These are phyloP conservation scores for Aristolochia contorta DNA, from an alignment of 164 flowering plant species.

Conservation along the genomic window DNA sequence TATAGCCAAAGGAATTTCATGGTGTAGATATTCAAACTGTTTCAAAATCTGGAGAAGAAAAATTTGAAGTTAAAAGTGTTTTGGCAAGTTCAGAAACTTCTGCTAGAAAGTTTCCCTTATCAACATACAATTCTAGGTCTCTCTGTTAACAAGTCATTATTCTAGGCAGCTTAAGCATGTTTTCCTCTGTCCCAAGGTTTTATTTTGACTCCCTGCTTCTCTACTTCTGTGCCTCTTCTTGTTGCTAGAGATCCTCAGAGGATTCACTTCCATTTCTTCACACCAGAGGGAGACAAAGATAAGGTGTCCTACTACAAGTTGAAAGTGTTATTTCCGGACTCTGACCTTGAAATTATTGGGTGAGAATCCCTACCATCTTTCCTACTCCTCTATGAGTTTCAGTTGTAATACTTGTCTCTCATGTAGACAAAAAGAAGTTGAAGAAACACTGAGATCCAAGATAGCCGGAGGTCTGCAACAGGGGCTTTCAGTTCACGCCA, in stretches of 20 bases:
- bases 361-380: slow-evolving; percentile 8
- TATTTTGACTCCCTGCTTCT: background rate
- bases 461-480: slow-evolving; percentile 5
- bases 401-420: background rate
- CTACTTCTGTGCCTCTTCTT: background rate
- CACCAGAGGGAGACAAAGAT: slow-evolving; percentile 20
- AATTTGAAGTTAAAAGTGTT: background rate
- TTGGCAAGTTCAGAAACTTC: background rate
- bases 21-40: too few species aligned
- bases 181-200: background rate
- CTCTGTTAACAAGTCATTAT: background rate
- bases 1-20: too few species aligned
- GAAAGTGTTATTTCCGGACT: slow-evolving; percentile 30
- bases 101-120: background rate
- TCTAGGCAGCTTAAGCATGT: background rate
- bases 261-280: slow-evolving; percentile 29
- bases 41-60: too few species aligned
- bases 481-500: slow-evolving; percentile 11
- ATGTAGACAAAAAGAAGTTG: slow-evolving; percentile 27
- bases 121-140: background rate
- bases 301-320: slow-evolving; percentile 26
- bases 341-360: slow-evolving; percentile 32
- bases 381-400: background rate
- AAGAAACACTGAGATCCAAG: slow-evolving; percentile 12
- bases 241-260: slow-evolving; percentile 22